A percentile compares a stretch with the other conserved stretches of the same genome.
Evolutionary conservation across 2,329 filamentous ascomycete genomes (phyloP).

Genomic region (Beauveria australis): DNA sequence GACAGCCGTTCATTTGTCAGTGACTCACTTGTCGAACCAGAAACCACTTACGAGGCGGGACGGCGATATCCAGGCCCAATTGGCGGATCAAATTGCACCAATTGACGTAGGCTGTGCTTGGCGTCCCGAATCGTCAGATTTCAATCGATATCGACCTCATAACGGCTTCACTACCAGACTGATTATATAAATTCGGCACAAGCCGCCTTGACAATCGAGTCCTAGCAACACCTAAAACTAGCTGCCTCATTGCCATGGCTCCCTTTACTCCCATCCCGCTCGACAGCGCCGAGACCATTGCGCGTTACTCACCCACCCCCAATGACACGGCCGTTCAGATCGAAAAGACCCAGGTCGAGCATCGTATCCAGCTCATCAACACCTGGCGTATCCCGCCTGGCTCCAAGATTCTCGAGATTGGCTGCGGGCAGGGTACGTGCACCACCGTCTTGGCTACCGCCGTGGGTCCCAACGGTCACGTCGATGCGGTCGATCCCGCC

Average conservation of each 20-base stretch:
- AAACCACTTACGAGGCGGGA: constrained; percentile 1
- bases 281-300: constrained; percentile 4
- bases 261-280: constrained; percentile 7
- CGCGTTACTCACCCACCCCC: constrained; percentile 7
- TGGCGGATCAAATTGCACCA: not conserved
- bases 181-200: not conserved
- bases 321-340: constrained; percentile 11
- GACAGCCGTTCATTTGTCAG: not conserved
- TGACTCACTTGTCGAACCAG: constrained; percentile 4
- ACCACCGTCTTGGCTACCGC: constrained; percentile 44
- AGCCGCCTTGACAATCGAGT: not conserved
- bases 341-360: constrained; percentile 21
- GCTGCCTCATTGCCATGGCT: constrained; percentile 2
- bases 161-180: not conserved
- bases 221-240: not conserved
- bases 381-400: constrained; percentile 29
- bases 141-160: not conserved
- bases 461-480: constrained; percentile 33
- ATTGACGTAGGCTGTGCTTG: not conserved
- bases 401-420: constrained; percentile 44
- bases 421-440: constrained; percentile 52
- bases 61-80: not conserved
- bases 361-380: constrained; percentile 28
- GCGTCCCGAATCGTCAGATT: not conserved
- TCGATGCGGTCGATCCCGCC: constrained; percentile 47